A percentile compares a stretch with the other conserved stretches of the same genome.
Conservation (phyloP, 257 asterid genomes). For the Solanum clarkiae region DNA sequence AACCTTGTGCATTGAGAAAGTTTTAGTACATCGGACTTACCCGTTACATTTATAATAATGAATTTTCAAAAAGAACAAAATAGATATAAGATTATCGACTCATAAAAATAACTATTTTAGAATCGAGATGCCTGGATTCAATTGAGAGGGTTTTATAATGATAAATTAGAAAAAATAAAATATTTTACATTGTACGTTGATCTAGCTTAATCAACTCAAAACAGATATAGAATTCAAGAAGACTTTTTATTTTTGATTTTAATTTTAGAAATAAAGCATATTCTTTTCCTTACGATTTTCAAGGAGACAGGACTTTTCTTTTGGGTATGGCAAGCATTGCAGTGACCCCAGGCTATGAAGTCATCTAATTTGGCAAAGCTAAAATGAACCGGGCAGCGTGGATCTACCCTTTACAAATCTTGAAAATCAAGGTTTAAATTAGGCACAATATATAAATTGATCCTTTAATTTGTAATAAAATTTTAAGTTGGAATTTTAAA, state of each 20-base stretch:
- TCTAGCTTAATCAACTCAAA: no score
- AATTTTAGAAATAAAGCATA: neutral
- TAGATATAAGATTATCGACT: neutral
- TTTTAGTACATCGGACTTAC: no score
- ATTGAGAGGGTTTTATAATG: neutral
- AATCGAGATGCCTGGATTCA: neutral
- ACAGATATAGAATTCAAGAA: no score
- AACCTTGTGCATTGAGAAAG: no score
- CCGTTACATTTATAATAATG: neutral
- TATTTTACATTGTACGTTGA: no score
- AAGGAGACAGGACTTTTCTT: neutral
- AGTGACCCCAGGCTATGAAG: neutral
- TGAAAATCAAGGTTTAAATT: neutral
- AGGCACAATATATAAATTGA: no score
- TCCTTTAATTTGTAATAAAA: accelerated
- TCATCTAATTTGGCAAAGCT: neutral
- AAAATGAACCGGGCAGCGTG: neutral
- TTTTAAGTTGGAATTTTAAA: no score
- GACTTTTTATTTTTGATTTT: neutral
- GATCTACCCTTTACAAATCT: neutral
- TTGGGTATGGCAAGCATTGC: neutral
- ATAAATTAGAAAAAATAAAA: neutral
- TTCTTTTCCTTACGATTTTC: neutral
- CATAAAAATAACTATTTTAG: neutral
- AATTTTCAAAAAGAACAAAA: neutral